Percentiles rank a stretch among this genome's conserved stretches.
Evolutionary conservation across 495 filamentous ascomycete species (phyloP).

Genomic region (Penicillium cosmopolitanum): DNA sequence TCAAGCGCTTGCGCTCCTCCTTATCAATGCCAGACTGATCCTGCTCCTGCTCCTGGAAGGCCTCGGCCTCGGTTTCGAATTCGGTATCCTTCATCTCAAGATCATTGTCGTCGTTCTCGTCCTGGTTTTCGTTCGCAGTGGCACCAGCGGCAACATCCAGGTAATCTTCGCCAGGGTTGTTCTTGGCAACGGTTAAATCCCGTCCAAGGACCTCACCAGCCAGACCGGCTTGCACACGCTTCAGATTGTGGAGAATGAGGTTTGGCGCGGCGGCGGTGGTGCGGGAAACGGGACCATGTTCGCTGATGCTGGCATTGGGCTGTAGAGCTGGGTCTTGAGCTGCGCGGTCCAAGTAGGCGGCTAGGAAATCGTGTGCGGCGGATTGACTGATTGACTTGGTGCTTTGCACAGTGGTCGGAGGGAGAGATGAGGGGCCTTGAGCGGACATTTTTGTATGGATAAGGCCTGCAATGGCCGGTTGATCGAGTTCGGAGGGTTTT

Average conservation of each 20-base stretch:
- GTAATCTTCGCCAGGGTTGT: constrained; percentile 38
- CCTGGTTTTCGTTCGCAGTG: constrained; percentile 32
- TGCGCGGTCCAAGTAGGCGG: constrained; percentile 59
- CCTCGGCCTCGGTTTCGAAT: constrained; percentile 31
- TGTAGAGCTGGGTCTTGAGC: constrained; percentile 63
- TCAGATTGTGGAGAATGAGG: constrained; percentile 65
- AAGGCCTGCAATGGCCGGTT: constrained; percentile 4
- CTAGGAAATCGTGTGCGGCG: constrained; percentile 58
- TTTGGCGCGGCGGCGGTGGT: constrained; percentile 57
- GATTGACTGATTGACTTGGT: constrained; percentile 51
- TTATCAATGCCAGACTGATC: constrained; percentile 39
- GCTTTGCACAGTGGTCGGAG: constrained; percentile 48
- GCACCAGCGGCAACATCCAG: constrained; percentile 30
- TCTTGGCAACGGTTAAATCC: constrained; percentile 48
- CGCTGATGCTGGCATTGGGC: constrained; percentile 65
- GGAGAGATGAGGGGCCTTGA: constrained; percentile 49
- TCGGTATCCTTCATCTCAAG: constrained; percentile 33
- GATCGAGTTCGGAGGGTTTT: not conserved
- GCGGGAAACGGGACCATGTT: constrained; percentile 59
- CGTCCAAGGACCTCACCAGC: constrained; percentile 58
- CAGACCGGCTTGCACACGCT: constrained; percentile 67
- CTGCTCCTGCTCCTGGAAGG: constrained; percentile 29
- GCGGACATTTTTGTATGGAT: constrained; percentile 39
- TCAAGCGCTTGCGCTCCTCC: constrained; percentile 53
- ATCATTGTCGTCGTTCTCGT: constrained; percentile 30